Conservation (phyloP, 306 rosid genomes). For the Senna tora region DNA sequence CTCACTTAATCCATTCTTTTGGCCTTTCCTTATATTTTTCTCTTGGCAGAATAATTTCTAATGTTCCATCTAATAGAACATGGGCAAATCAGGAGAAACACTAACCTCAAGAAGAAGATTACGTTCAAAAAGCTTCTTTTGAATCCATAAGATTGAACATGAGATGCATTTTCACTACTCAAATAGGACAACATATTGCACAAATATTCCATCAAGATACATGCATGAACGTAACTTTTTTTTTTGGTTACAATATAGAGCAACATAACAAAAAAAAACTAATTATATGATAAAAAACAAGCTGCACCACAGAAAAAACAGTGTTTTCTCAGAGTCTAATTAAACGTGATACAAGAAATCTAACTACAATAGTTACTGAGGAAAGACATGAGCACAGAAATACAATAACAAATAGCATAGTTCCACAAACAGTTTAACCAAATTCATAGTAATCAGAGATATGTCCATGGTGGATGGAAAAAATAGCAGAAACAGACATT, state of each 20-base stretch:
- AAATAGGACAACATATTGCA: not conserved
- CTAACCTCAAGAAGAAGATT: not conserved
- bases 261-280: not conserved
- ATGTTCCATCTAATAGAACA: not conserved
- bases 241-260: not conserved
- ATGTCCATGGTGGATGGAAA: not conserved
- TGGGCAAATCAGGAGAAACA: not conserved
- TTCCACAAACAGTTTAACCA: not conserved
- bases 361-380: not conserved
- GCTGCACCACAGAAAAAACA: not conserved
- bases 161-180: not conserved
- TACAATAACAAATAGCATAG: not conserved
- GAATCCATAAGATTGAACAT: not conserved
- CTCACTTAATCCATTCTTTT: not conserved
- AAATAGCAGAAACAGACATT: conserved; percentile 5
- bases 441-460: not conserved
- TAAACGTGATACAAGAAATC: too few relatives aligned
- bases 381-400: not conserved
- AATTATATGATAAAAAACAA: not conserved
- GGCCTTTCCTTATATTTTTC: not conserved
- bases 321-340: not conserved
- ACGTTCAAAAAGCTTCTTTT: not conserved
- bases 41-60: not conserved
- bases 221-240: not conserved
- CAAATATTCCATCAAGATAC: not conserved